Base-by-base conservation (phyloP, 495 filamentous ascomycete species). In the Ascodesmis nigricans region DNA sequence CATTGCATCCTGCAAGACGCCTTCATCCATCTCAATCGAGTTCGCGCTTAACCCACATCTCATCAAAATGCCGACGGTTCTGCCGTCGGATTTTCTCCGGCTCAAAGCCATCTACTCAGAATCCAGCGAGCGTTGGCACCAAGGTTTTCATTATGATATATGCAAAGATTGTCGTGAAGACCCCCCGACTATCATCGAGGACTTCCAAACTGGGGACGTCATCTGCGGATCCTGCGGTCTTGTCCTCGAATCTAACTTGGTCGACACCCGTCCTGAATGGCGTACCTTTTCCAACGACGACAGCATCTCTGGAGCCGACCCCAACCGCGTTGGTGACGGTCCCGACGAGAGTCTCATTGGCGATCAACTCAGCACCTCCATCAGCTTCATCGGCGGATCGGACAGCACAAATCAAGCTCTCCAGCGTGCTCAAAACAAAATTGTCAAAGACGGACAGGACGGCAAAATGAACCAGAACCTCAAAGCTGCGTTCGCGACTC, bases 221-320 rank as follows among this genome's bases (percentile, higher is more conserved):
- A 75, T 93, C 30, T 97, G 87, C 52, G 72, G 59, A 5, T 76
- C 73, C 8, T 97, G 87, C 46, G 87, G 87, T 13, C 55, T 92
- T 9, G 81, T 97, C 7, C 60, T 93, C 16, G 71, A 68, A 25
- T 75, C 79, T 47, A 73, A 77, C 37, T 74, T 83, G 44, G 77
- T 97, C 39, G 84, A 93, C 46, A 78, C 76, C 36, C 75, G 87
- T 31, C 83, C 80, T 31, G 87, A 97, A 61, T 97, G 87, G 87
- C 78, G 87, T 45, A 95, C 82, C 2, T 97, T 97, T 53, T 72
- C 75, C 38, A 90, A 87, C 54, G 87, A 95, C 44, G 87, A 92
- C 46, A 73, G 87, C 52, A 65, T 61, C 31, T 7, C 21, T 14
- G 78, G 74, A 46, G 82, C 87, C 38, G 87, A 97, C 52, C 87